These are phyloP conservation scores for Puya raimondii DNA, from an alignment of 176 grass and related monocot species.

Conservation along the genomic window DNA sequence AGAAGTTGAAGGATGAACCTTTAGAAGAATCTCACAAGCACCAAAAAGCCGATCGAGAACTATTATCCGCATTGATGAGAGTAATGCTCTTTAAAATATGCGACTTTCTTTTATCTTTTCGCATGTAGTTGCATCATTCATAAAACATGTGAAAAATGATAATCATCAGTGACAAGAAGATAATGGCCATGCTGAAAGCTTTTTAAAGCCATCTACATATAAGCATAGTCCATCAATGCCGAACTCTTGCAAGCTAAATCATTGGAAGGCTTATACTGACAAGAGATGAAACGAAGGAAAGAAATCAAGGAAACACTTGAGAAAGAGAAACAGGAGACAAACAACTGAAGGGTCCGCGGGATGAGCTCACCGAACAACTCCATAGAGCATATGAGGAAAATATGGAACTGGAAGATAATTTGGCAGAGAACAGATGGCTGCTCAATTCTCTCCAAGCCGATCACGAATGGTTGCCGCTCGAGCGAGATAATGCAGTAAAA, in stretches of 20 bases:
- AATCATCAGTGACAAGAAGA: not conserved
- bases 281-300: slow-evolving; percentile 39
- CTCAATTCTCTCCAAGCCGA: slow-evolving; percentile 36
- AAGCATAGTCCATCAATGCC: not conserved
- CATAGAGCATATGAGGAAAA: slow-evolving; percentile 28
- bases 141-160: slow-evolving; percentile 1
- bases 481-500: slow-evolving; percentile 28
- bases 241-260: slow-evolving; percentile 27
- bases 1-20: slow-evolving; percentile 32
- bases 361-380: slow-evolving; percentile 22
- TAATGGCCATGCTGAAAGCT: not conserved
- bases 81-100: slow-evolving; percentile 17
- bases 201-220: slow-evolving; percentile 5
- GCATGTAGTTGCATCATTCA: not conserved
- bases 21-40: slow-evolving; percentile 49
- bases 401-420: slow-evolving; percentile 26
- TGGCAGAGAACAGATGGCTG: slow-evolving; percentile 21
- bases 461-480: slow-evolving; percentile 26
- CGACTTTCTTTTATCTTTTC: no score
- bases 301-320: slow-evolving; percentile 25
- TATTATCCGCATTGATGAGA: slow-evolving; percentile 38
- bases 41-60: slow-evolving; percentile 41
- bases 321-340: slow-evolving; percentile 34
- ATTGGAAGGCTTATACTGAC: slow-evolving; percentile 31
- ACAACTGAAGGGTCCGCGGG: slow-evolving; percentile 27